phyloP scores from a whole-genome alignment of 768 basidiomycete species.

The Kwoniella dejecticola region DNA sequence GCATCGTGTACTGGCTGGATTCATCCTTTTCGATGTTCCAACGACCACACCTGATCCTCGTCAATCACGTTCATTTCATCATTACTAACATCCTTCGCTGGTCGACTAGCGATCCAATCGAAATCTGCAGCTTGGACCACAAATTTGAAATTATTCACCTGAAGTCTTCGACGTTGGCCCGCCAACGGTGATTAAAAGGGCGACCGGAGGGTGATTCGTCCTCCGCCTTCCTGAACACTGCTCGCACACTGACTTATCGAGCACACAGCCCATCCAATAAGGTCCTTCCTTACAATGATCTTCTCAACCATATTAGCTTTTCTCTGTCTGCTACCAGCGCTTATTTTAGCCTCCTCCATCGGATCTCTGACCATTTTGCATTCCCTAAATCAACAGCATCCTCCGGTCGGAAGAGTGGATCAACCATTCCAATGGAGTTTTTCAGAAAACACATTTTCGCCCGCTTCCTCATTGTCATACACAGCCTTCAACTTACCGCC shows the following conservation, averaged over 20 bases:
- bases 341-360: slow-evolving; percentile 17
- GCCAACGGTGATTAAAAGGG: slow-evolving; percentile 1
- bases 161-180: no score
- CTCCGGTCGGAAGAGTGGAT: slow-evolving; percentile 70
- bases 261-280: neutral
- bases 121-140: no score
- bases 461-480: slow-evolving; percentile 60
- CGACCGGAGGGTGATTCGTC: no score
- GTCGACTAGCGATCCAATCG: slow-evolving; percentile 13
- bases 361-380: slow-evolving; percentile 39
- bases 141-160: no score
- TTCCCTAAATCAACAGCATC: slow-evolving; percentile 70
- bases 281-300: neutral
- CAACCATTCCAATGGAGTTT: slow-evolving; percentile 71
- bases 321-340: neutral
- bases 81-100: slow-evolving; percentile 14
- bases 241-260: no score
- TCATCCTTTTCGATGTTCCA: no score
- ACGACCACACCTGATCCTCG: no score
- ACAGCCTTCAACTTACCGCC: slow-evolving; percentile 64
- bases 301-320: slow-evolving; percentile 1
- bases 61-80: no score
- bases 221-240: no score
- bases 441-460: slow-evolving; percentile 66
- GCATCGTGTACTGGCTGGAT: no score